phyloP scores from a whole-genome alignment of 164 flowering plant species.

The grape (Vitis vinifera) region ASM3070453v1 NC_081810.1:22921001-22921500 shows the following conservation, averaged over 20 bases:
- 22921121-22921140: too few species aligned
- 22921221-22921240: conserved; percentile 83
- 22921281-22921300: conserved; percentile 97
- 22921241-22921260: conserved; percentile 96
- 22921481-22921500: not conserved
- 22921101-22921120: too few species aligned
- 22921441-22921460: conserved; percentile 25
- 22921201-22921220: not conserved
- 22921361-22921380: conserved; percentile 91
- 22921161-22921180: too few species aligned
- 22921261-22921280: conserved; percentile 99
- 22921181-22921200: too few species aligned
- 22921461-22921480: conserved; percentile 16
- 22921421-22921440: conserved; percentile 81
- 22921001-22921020: too few species aligned
- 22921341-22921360: conserved; percentile 99
- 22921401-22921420: conserved; percentile 98
- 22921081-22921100: too few species aligned
- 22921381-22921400: conserved; percentile 99
- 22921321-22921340: conserved; percentile 95
- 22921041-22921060: too few species aligned
- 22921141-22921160: too few species aligned
- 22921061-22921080: too few species aligned
- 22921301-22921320: conserved; percentile 95
- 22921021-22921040: too few species aligned